phyloP scores from a whole-genome alignment of 2,329 filamentous ascomycete genomes.

The Pezicula rhizophila region DNA sequence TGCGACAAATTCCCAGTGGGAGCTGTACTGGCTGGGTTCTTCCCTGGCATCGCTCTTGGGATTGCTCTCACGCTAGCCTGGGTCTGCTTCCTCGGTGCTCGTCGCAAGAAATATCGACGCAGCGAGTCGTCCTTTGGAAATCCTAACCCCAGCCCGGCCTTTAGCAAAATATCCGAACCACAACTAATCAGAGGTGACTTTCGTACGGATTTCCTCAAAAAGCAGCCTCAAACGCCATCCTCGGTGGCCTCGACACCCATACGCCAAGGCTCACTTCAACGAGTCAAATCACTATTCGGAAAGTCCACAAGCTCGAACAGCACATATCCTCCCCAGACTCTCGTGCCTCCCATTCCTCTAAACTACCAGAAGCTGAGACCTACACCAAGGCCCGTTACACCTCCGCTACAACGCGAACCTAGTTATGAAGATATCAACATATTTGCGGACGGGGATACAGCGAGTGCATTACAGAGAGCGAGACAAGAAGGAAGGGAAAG shows the following conservation, averaged over 20 bases:
- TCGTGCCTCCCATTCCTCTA: conserved; percentile 15
- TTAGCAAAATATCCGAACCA: conserved; percentile 41
- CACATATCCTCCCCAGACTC: neutral
- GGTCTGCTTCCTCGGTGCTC: conserved; percentile 29
- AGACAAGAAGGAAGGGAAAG: conserved; percentile 10
- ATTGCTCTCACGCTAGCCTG: conserved; percentile 36
- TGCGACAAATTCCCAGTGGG: conserved; percentile 20
- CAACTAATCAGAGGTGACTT: conserved; percentile 34
- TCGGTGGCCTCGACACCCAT: conserved; percentile 8
- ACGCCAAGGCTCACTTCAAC: conserved; percentile 11
- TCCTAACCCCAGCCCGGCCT: too few relatives aligned
- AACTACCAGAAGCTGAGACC: conserved; percentile 8
- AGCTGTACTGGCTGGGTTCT: conserved; percentile 23
- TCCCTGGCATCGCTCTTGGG: conserved; percentile 42
- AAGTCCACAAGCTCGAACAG: conserved; percentile 10
- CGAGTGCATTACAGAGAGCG: conserved; percentile 22
- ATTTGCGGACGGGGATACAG: conserved; percentile 42
- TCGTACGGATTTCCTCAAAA: conserved; percentile 48
- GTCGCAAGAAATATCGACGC: conserved; percentile 16
- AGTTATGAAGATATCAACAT: conserved; percentile 47
- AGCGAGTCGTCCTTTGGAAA: conserved; percentile 34
- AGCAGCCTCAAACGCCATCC: conserved; percentile 18
- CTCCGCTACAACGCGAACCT: conserved; percentile 34
- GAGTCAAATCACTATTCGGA: conserved; percentile 22
- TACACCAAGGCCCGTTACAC: conserved; percentile 23